phyloP scores from a whole-genome alignment of 176 grass and related monocot species.

The Musa itinerans region DNA sequence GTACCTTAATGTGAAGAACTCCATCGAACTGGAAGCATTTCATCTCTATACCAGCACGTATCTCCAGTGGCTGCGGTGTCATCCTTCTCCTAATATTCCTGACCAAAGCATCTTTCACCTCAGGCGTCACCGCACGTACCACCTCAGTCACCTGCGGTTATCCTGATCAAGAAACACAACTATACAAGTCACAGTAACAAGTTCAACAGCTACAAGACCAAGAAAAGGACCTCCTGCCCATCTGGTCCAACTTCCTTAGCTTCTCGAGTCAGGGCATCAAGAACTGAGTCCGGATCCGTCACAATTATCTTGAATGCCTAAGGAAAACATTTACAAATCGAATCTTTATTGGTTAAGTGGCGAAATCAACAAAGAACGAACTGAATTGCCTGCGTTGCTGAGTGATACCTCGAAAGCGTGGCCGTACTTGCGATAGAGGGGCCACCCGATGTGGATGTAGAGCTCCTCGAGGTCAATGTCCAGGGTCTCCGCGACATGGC shows the following conservation, averaged over 20 bases:
- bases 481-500: slow-evolving; percentile 90
- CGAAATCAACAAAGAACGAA: too few relatives aligned
- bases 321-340: neutral
- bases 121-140: slow-evolving; percentile 51
- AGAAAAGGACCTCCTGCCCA: slow-evolving; percentile 41
- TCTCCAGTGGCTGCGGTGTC: slow-evolving; percentile 84
- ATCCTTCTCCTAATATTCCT: slow-evolving; percentile 86
- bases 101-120: slow-evolving; percentile 73
- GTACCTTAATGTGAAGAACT: slow-evolving; percentile 75
- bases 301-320: slow-evolving; percentile 75
- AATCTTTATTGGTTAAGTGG: neutral
- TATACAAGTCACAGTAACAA: neutral
- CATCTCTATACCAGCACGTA: slow-evolving; percentile 82
- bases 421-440: slow-evolving; percentile 78
- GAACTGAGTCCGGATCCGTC: slow-evolving; percentile 47
- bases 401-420: slow-evolving; percentile 65
- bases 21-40: slow-evolving; percentile 91
- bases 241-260: slow-evolving; percentile 52
- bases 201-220: neutral
- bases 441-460: slow-evolving; percentile 70
- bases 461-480: slow-evolving; percentile 70
- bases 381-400: too few relatives aligned
- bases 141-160: slow-evolving; percentile 64
- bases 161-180: neutral
- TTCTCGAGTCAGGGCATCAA: slow-evolving; percentile 44